These are phyloP conservation scores for Xylogone sp. DNA, from an alignment of 2,329 filamentous ascomycete genomes.

Conservation along the genomic window DNA sequence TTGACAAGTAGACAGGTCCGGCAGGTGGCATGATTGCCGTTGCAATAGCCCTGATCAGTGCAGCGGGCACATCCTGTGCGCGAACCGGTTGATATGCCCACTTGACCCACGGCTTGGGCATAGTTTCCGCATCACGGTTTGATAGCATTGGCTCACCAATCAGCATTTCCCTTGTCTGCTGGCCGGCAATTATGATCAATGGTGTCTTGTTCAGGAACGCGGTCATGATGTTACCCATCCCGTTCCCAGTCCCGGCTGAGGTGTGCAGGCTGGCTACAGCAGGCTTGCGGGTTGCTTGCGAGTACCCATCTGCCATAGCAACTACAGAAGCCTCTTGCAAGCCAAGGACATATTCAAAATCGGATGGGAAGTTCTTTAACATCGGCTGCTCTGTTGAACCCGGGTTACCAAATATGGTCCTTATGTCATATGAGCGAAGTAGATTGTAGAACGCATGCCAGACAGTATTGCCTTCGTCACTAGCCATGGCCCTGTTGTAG, in stretches of 20 bases:
- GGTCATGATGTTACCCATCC: background rate
- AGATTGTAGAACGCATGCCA: background rate
- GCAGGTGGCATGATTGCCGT: background rate
- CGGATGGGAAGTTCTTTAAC: background rate
- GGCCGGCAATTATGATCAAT: background rate
- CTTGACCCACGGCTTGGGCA: background rate
- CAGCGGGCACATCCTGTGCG: background rate
- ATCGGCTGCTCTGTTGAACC: background rate
- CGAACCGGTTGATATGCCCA: background rate
- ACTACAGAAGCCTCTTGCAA: background rate
- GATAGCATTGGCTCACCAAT: background rate
- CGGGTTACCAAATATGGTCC: background rate
- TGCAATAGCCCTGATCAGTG: background rate
- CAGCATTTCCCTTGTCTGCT: background rate
- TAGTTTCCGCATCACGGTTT: background rate
- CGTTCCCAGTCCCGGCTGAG: background rate
- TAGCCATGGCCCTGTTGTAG: no score
- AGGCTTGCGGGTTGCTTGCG: background rate
- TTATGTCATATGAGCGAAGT: background rate
- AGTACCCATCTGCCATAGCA: background rate
- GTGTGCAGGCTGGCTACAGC: background rate
- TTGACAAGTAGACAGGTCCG: background rate
- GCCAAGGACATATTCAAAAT: background rate
- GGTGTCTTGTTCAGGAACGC: background rate
- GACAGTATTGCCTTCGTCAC: background rate